Evolutionary conservation across 805 yeast genomes (phyloP).

Genomic region (Priceomyces haplophilus): DNA sequence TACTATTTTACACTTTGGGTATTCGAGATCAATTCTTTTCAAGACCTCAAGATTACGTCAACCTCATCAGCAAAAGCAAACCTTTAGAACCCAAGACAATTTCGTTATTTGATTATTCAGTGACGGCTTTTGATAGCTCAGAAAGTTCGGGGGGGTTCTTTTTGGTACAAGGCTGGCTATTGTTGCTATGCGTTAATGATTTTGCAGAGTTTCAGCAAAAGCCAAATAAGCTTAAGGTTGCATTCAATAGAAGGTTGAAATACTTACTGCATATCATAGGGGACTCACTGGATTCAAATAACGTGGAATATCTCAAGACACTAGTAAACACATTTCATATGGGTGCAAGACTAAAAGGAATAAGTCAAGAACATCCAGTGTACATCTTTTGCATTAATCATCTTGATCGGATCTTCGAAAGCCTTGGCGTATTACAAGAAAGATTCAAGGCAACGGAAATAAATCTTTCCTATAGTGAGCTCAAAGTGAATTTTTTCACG

Average conservation of each 20-base stretch:
- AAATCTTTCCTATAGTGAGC: conserved; percentile 17
- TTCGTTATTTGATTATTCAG: conserved; percentile 30
- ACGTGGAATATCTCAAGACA: conserved; percentile 34
- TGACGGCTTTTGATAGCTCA: conserved; percentile 28
- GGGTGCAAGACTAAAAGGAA: conserved; percentile 28
- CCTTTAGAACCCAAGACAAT: conserved; percentile 25
- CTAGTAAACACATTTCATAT: conserved; percentile 34
- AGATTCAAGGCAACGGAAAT: conserved; percentile 13
- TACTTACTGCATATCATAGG: conserved; percentile 27
- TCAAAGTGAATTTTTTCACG: conserved; percentile 27
- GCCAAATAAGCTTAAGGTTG: conserved; percentile 29
- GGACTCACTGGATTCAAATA: conserved; percentile 25
- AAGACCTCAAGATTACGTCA: conserved; percentile 33
- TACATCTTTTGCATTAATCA: conserved; percentile 26
- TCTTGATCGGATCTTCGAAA: conserved; percentile 30
- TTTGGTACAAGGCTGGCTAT: conserved; percentile 31
- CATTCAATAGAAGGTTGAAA: conserved; percentile 36
- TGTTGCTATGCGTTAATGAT: conserved; percentile 33
- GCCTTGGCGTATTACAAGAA: conserved; percentile 15
- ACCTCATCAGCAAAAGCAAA: conserved; percentile 19
- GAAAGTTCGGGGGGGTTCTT: conserved; percentile 15
- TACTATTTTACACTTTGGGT: conserved; percentile 29
- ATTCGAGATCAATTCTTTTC: conserved; percentile 36
- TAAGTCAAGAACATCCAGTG: conserved; percentile 22
- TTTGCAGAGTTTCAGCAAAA: conserved; percentile 29